Evolutionary conservation across 179 eudicot species (phyloP).

Genomic region (Camellia oleifera): DNA sequence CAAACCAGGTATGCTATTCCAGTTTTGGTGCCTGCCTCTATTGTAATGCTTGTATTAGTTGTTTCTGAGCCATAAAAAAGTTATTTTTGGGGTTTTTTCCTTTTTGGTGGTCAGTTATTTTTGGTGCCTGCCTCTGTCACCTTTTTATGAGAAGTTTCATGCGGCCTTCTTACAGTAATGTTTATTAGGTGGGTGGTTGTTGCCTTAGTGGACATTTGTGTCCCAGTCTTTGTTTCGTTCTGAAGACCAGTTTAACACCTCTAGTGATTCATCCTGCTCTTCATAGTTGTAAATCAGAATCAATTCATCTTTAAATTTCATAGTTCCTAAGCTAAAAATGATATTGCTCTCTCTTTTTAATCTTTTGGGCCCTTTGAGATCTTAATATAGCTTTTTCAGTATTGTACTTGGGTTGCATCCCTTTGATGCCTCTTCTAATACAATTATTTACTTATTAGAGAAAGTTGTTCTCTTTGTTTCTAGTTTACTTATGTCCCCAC

Average conservation of each 20-base stretch:
- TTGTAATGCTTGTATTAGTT: not conserved
- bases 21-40: not conserved
- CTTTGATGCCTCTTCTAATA: too few relatives aligned
- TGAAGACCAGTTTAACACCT: not conserved
- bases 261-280: not conserved
- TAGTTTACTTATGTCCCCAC: not conserved
- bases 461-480: not conserved
- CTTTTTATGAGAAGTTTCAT: not conserved
- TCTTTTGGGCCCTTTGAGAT: too few relatives aligned
- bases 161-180: not conserved
- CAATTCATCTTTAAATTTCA: not conserved
- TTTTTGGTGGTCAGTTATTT: too few relatives aligned
- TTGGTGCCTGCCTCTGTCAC: too few relatives aligned
- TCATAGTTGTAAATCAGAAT: not conserved
- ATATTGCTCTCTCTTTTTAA: too few relatives aligned
- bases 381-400: too few relatives aligned
- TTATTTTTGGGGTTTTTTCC: not conserved
- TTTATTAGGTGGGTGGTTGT: not conserved
- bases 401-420: too few relatives aligned
- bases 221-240: not conserved
- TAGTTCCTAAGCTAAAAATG: not conserved
- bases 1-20: constrained; percentile 47
- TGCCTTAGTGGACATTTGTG: not conserved
- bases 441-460: too few relatives aligned
- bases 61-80: not conserved